phyloP scores from a whole-genome alignment of 2,329 filamentous ascomycete species.

The Fusarium concolor region DNA sequence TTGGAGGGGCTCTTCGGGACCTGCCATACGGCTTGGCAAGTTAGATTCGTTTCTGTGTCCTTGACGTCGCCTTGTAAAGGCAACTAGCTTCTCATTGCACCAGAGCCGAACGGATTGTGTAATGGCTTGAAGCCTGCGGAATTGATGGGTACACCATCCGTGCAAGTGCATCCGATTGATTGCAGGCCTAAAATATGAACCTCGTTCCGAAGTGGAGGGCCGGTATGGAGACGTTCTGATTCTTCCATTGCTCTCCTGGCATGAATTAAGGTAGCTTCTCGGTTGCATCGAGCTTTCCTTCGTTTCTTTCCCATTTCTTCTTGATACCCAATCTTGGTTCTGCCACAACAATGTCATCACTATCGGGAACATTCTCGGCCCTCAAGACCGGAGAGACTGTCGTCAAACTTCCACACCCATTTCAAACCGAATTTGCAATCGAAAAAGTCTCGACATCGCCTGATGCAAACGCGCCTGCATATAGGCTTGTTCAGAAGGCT shows the following conservation, averaged over 20 bases:
- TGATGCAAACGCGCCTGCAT: slow-evolving; percentile 44
- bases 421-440: slow-evolving; percentile 59
- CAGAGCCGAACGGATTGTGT: slow-evolving; percentile 8
- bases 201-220: slow-evolving; percentile 25
- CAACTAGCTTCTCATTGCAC: slow-evolving; percentile 8
- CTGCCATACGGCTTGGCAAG: slow-evolving; percentile 12
- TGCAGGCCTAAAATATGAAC: slow-evolving; percentile 1
- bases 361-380: slow-evolving; percentile 36
- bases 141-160: slow-evolving; percentile 14
- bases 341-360: slow-evolving; percentile 32
- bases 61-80: slow-evolving; percentile 11
- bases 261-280: slow-evolving; percentile 45
- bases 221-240: slow-evolving; percentile 13
- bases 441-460: slow-evolving; percentile 47
- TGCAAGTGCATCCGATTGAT: slow-evolving; percentile 4
- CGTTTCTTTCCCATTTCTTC: neutral
- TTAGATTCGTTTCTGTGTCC: slow-evolving; percentile 13
- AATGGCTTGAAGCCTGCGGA: slow-evolving; percentile 14
- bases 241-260: slow-evolving; percentile 9
- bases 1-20: slow-evolving; percentile 23
- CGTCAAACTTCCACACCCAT: slow-evolving; percentile 63
- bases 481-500: slow-evolving; percentile 52
- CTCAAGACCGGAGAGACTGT: slow-evolving; percentile 52
- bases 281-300: neutral
- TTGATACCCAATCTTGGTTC: neutral